Base-by-base conservation (phyloP, 2,329 filamentous ascomycete genomes). In the Fusarium secorum region DNA sequence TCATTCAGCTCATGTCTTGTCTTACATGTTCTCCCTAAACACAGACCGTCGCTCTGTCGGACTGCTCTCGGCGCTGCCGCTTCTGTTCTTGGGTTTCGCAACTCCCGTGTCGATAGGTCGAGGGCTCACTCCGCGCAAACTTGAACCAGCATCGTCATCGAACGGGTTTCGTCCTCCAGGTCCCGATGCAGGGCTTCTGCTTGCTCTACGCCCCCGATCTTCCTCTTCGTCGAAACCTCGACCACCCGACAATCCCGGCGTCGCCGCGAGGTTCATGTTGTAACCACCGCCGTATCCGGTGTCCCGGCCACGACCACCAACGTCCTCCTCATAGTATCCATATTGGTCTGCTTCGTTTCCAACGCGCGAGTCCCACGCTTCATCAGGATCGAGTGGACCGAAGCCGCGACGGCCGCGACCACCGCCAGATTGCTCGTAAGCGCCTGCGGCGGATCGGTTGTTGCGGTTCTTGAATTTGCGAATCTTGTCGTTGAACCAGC, bases 291-390 rank as follows among this genome's bases (percentile, higher is more conserved):
- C 82, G 65, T 74, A 68, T 26, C 60, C 64, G 78, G 45, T 78
- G 78, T 54, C 78, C 39, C 73, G 75, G 77, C 82, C 70, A 28
- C 74, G 68, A 28, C 79, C 80, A 13, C 78, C 79, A 56, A 68
- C 61, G 9, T 76, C 71, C 81, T 93, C 92, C 78, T 95, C 93
- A 77, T 93, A 91, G 79, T 93, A 93, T 26, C 87, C 88, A 78
- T 90, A 90, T 17, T 81, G 82, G 76, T 91, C 90, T 22, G 90
- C 88, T 79, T 95, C 93, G 74, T 89, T 86, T 63, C 92, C 92
- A 8, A 97, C 93, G 65, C 92, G 85, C 70, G 92, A 82, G 81
- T 96, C 93, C 94, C 94, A 97, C 4, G 93, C 93, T 77, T 95
- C 93, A 78, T 97, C 93, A 3, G 92, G 92, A 76, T 96, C 93